A percentile compares a stretch with the other conserved stretches of the same genome.
Evolutionary conservation across 331 rosid species (phyloP).

Genomic region (Pyrus hybrid): DNA sequence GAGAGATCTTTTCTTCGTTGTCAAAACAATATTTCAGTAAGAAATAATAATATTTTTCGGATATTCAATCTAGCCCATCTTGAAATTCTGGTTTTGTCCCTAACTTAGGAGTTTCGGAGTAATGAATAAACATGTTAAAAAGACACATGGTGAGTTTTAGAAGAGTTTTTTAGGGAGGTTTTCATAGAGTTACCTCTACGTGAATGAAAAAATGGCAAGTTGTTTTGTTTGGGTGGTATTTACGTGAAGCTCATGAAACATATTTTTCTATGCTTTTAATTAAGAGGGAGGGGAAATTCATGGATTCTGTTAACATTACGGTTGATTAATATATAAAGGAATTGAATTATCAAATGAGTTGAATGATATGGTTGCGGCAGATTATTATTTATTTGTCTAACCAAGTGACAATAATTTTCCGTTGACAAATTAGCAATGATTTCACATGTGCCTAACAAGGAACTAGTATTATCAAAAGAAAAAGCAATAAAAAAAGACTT

Average conservation of each 20-base stretch:
- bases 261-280: neutral
- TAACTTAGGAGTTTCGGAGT: no score
- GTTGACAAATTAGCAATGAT: neutral
- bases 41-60: no score
- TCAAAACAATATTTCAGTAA: no score
- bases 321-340: neutral
- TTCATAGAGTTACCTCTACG: neutral
- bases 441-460: neutral
- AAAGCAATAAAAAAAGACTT: neutral
- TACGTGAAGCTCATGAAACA: neutral
- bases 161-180: neutral
- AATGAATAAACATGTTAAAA: no score
- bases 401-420: neutral
- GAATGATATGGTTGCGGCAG: neutral
- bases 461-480: neutral
- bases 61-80: no score
- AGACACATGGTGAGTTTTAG: neutral
- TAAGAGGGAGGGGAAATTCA: no score
- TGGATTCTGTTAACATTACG: neutral
- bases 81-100: no score
- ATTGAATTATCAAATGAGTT: neutral
- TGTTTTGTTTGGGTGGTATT: neutral
- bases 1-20: no score
- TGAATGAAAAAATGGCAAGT: neutral
- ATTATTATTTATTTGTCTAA: no score